Evolutionary conservation across 805 yeast species (phyloP).

Genomic region (Candida manassasensis): DNA sequence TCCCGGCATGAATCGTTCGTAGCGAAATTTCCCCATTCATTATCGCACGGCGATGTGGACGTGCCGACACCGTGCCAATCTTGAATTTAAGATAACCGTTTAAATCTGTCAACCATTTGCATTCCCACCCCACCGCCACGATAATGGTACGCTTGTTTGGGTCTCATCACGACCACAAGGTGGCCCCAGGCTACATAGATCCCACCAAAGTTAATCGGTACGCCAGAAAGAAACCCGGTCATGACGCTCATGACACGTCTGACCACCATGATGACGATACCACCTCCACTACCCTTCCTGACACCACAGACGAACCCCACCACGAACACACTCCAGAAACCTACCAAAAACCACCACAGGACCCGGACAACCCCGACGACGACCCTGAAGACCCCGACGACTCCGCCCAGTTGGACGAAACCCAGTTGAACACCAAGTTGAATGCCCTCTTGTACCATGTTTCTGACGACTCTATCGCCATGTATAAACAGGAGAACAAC

Average conservation of each 20-base stretch:
- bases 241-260: background rate
- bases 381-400: slow-evolving; percentile 12
- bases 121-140: too few relatives aligned
- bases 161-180: slow-evolving; percentile 1
- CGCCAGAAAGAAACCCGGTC: slow-evolving; percentile 4
- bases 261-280: background rate
- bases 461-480: slow-evolving; percentile 32
- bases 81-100: too few relatives aligned
- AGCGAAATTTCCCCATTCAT: too few relatives aligned
- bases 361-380: slow-evolving; percentile 5
- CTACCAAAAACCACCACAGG: background rate
- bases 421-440: slow-evolving; percentile 32
- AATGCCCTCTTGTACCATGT: slow-evolving; percentile 38
- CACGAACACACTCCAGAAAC: slow-evolving; percentile 2
- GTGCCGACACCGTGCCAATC: too few relatives aligned
- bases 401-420: slow-evolving; percentile 17
- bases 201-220: slow-evolving; percentile 1
- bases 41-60: too few relatives aligned
- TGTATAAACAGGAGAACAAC: slow-evolving; percentile 33
- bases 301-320: background rate
- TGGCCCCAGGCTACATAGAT: slow-evolving; percentile 4
- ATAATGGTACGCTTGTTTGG: slow-evolving; percentile 8
- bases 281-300: background rate
- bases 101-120: too few relatives aligned
- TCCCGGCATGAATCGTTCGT: too few relatives aligned